A percentile compares a stretch with the other conserved stretches of the same genome.
Conservation (phyloP, 2,329 filamentous ascomycete genomes). For the Pseudopyrenochaeta lycopersici region DNA sequence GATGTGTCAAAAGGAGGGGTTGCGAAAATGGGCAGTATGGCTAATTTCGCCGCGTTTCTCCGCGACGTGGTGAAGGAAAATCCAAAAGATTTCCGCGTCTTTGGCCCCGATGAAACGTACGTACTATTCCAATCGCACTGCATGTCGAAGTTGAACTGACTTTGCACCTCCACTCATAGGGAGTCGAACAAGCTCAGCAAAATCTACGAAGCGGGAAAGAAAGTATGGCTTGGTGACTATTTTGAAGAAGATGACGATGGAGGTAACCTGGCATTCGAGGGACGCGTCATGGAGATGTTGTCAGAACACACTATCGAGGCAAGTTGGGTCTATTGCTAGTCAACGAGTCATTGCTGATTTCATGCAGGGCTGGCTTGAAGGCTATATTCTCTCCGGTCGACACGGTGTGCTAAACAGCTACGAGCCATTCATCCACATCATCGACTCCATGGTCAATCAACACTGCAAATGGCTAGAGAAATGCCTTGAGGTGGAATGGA, state of each 20-base stretch:
- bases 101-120: constrained; percentile 78
- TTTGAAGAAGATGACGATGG: constrained; percentile 79
- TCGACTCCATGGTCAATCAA: constrained; percentile 87
- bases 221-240: constrained; percentile 82
- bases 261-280: constrained; percentile 73
- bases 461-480: constrained; percentile 89
- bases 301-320: constrained; percentile 80
- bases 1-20: constrained; percentile 69
- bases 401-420: constrained; percentile 83
- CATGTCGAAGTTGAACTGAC: too few relatives aligned
- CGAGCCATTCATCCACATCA: constrained; percentile 83
- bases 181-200: constrained; percentile 79
- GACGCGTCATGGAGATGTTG: constrained; percentile 85
- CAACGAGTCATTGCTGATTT: constrained; percentile 10
- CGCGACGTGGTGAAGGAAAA: constrained; percentile 74
- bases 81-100: constrained; percentile 74
- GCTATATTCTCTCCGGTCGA: constrained; percentile 77
- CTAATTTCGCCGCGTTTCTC: constrained; percentile 72
- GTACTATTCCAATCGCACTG: too few relatives aligned
- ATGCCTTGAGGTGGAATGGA: constrained; percentile 81
- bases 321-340: constrained; percentile 1
- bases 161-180: too few relatives aligned
- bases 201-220: constrained; percentile 78
- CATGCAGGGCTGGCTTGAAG: constrained; percentile 71
- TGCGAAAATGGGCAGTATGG: constrained; percentile 70